Base-by-base conservation (phyloP, 306 rosid genomes). In the Ziziphus jujuba region DNA sequence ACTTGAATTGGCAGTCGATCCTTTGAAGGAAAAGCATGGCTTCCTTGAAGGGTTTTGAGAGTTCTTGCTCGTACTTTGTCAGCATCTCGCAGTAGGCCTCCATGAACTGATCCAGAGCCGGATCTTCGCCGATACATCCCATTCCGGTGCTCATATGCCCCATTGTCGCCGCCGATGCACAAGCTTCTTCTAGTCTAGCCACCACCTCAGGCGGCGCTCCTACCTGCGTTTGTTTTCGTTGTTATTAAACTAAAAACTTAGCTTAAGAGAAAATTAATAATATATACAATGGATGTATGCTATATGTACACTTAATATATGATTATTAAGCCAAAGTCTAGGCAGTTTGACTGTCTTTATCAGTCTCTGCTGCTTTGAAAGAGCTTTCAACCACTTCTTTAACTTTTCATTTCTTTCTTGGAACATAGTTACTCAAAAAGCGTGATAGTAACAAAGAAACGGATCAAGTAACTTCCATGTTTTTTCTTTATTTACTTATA, bases 61-160 rank as follows among this genome's bases (percentile, higher is more conserved):
- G 96, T 67, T 93, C 99, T 75, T 90, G 97, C 53, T 90, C 99
- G 23, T 93, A 93, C 80, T 93, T 93, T 13, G 81, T 86, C 53
- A 93, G 83, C 99, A 93, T 93, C 90, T 93, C 99, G 70, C 99
- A 93, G 48, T 93, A 93, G 47, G 97, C 99, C 65, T 93, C 99
- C 99, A 93, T 93, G 85, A 93, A 93, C 89, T 93, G 99, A 75
- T 93, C 97, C 70, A 93, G 62, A 7, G 89, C 95, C 23, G 99
- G 97, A 90, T 93, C 99, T 81, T 93, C 95, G 8, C 99, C 99
- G 5, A 90, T 28, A 64, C 90, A 79, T 2, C 81, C 69, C 3
- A 84, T 69, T 48, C 85, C 72, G 11, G 23, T 63, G 35, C 64
- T 71, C 8, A 76, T 31, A 25, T 63, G 82, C 4, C 79, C 85